Conservation (phyloP, 2,329 filamentous ascomycete species). For the Colletotrichum sp. region DNA sequence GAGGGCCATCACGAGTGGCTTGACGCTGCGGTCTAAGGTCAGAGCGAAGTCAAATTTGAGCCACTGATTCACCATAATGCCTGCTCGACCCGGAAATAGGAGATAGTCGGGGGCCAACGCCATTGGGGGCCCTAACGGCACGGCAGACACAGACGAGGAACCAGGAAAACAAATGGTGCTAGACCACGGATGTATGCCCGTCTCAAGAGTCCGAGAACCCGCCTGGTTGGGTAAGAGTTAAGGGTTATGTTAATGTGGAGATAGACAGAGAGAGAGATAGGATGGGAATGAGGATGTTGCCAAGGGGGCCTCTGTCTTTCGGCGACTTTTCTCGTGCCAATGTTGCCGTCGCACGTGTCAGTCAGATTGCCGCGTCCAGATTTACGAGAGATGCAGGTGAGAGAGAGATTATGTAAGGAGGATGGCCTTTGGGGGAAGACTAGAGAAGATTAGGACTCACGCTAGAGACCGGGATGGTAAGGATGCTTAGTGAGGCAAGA, state of each 20-base stretch:
- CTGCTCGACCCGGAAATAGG: not conserved
- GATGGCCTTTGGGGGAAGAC: not conserved
- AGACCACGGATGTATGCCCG: not conserved
- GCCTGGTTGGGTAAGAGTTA: not conserved
- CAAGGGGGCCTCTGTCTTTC: not conserved
- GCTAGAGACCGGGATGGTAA: not conserved
- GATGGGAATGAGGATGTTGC: not conserved
- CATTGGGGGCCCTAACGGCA: not conserved
- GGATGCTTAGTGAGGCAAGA: not conserved
- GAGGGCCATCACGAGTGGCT: not conserved
- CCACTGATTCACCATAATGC: not conserved
- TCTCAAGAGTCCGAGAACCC: not conserved
- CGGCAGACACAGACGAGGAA: not conserved
- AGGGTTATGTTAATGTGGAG: not conserved
- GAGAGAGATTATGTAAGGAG: not conserved
- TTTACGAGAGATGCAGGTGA: slow-evolving; percentile 19
- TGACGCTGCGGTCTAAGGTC: not conserved
- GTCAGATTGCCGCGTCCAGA: not conserved
- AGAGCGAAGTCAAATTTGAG: not conserved
- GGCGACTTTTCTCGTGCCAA: slow-evolving; percentile 3
- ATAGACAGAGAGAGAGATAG: not conserved
- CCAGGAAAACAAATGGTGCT: not conserved
- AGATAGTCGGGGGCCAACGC: not conserved
- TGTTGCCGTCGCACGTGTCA: slow-evolving; percentile 9
- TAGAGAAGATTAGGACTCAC: not conserved